Evolutionary conservation across 2,329 filamentous ascomycete species (phyloP), one percentile per base, ranked within the genome.

Genomic region (Aureobasidium namibiae): DNA sequence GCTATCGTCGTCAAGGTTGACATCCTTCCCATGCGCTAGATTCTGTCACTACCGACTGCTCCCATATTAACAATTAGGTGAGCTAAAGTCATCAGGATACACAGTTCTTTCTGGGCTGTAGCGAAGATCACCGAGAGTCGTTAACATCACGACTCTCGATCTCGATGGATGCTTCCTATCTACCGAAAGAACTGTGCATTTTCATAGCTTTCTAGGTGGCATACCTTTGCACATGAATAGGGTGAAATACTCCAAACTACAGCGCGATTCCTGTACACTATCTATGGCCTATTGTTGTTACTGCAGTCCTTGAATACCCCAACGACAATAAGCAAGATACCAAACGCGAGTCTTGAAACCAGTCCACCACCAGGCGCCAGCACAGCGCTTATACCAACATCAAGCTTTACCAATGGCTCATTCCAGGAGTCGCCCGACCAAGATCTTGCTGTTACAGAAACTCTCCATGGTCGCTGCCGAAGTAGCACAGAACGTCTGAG

Each of bases 331-430:
- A 45, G n/a, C 31, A 50, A 14, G 16, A 9, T 16, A 13, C 26
- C 10, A 26, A 41, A 31, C 53, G 53, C 53, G 38, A 44, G 16
- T 33, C 10, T 31, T 54, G 38, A 54, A 61, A 61, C 57, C 41
- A 13, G 44, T 24, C 26, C n/a, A 16, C 7, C 34, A 29, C n/a
- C 39, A 57, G 26, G 60, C 53, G 60, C 39, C 53, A 48, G 53
- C 38, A 18, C 59, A 49, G 57, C 60, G 60, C 57, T 59, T 46
- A 54, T 49, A 23, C 41, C 53, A 36, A 52, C 33, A 57, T 33
- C 60, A 52, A 56, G 31, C 49, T 60, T 38, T 34, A 56, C 56
- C 56, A 60, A 56, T 60, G 42, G 31, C 50, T 29, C 31, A 33
- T 18, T 44, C 9, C 10, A 11, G 49, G 39, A 33, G n/a, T 23